Conservation (phyloP, 495 filamentous ascomycete species). For the Talaromyces thailandensis region DNA sequence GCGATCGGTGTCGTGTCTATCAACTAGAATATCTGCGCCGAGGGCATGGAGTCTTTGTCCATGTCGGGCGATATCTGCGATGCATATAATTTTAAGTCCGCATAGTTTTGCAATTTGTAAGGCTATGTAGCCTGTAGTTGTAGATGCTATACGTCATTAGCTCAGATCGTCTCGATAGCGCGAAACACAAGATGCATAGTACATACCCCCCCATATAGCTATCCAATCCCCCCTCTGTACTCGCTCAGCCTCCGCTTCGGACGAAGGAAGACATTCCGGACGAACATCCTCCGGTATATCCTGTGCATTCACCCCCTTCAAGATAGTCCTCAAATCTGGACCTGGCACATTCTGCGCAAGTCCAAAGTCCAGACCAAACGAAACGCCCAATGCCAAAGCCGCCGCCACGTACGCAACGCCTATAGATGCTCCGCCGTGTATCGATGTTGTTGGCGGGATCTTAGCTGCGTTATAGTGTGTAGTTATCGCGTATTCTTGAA, state of each 20-base stretch:
- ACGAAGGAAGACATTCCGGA: slow-evolving; percentile 40
- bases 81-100: slow-evolving; percentile 46
- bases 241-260: slow-evolving; percentile 29
- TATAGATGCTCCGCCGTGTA: slow-evolving; percentile 46
- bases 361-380: slow-evolving; percentile 51
- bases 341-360: slow-evolving; percentile 26
- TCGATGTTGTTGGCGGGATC: slow-evolving; percentile 36
- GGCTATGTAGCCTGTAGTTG: slow-evolving; percentile 49
- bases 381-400: slow-evolving; percentile 49
- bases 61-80: slow-evolving; percentile 54
- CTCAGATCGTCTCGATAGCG: not conserved
- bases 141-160: slow-evolving; percentile 34
- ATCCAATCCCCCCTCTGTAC: slow-evolving; percentile 51
- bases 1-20: slow-evolving; percentile 48
- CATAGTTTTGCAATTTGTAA: slow-evolving; percentile 53
- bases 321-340: slow-evolving; percentile 40
- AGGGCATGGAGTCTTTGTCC: slow-evolving; percentile 43
- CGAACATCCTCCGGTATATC: slow-evolving; percentile 42
- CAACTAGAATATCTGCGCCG: slow-evolving; percentile 51
- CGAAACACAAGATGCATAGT: slow-evolving; percentile 17
- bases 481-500: slow-evolving; percentile 58
- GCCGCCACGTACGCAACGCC: slow-evolving; percentile 59
- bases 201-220: slow-evolving; percentile 56
- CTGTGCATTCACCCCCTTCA: slow-evolving; percentile 26
- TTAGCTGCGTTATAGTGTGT: slow-evolving; percentile 54